These are phyloP conservation scores for Curvularia hawaiiensis DNA, from an alignment of 2,329 filamentous ascomycete genomes.

Conservation along the genomic window DNA sequence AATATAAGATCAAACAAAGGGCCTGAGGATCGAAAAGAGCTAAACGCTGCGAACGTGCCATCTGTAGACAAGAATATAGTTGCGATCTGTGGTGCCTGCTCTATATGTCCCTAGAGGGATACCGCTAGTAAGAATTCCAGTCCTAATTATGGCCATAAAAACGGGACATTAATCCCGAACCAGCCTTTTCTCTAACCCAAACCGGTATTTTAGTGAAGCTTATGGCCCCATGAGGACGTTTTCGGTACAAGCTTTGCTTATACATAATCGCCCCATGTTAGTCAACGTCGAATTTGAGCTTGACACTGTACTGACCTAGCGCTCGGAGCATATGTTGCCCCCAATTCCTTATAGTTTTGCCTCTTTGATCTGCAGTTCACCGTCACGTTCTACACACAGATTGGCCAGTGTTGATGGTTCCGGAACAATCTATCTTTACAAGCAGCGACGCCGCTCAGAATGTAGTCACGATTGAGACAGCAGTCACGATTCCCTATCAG, in stretches of 20 bases:
- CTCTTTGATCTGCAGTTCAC: neutral
- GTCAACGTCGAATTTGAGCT: conserved; percentile 2
- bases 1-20: neutral
- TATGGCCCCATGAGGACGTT: neutral
- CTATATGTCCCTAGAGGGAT: neutral
- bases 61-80: neutral
- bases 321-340: neutral
- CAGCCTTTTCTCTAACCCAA: neutral
- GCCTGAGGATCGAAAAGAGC: neutral
- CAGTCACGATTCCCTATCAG: neutral
- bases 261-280: conserved; percentile 9
- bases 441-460: neutral
- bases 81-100: neutral
- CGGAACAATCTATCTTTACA: neutral
- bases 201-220: neutral
- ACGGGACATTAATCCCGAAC: neutral
- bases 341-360: neutral
- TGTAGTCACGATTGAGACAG: neutral
- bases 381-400: neutral
- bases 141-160: neutral
- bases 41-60: neutral
- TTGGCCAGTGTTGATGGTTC: neutral
- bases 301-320: neutral
- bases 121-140: neutral
- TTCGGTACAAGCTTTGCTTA: conserved; percentile 11